These are phyloP conservation scores for Tilletia indica DNA, from an alignment of 1,284 basidiomycete genomes.

Conservation along the genomic window DNA sequence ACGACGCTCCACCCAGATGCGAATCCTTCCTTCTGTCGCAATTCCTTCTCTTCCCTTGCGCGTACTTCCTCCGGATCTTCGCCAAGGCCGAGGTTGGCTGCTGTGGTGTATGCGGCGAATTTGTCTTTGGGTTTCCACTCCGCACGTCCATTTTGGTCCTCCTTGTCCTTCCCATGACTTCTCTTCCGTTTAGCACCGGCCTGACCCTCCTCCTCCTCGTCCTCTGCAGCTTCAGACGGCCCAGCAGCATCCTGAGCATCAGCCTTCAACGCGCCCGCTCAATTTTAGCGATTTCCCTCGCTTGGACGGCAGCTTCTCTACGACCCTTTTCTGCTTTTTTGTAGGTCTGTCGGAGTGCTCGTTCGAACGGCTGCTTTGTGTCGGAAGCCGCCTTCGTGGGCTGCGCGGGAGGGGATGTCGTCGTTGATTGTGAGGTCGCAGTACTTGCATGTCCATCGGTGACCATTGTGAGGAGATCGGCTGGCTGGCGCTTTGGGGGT, in stretches of 20 bases:
- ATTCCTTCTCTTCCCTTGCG: slow-evolving; percentile 64
- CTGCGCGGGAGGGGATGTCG: slow-evolving; percentile 68
- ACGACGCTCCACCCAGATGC: slow-evolving; percentile 84
- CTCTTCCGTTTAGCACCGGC: background rate
- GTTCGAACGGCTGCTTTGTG: slow-evolving; percentile 93
- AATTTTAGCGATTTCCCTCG: slow-evolving; percentile 77
- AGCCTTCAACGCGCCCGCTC: slow-evolving; percentile 66
- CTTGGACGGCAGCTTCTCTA: slow-evolving; percentile 80
- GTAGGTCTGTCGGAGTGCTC: slow-evolving; percentile 86
- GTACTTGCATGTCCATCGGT: slow-evolving; percentile 54
- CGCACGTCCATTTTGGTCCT: slow-evolving; percentile 39
- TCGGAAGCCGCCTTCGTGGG: slow-evolving; percentile 88
- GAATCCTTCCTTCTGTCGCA: slow-evolving; percentile 67
- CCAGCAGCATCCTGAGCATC: slow-evolving; percentile 10
- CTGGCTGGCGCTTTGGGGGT: too few relatives aligned
- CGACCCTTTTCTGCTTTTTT: slow-evolving; percentile 85
- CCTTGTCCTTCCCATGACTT: background rate
- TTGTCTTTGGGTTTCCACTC: slow-evolving; percentile 66
- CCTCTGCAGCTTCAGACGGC: background rate
- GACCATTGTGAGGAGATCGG: background rate
- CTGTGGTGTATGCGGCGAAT: slow-evolving; percentile 80
- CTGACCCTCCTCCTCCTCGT: background rate
- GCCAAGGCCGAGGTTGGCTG: slow-evolving; percentile 64
- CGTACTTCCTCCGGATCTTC: slow-evolving; percentile 13
- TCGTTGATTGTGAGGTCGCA: slow-evolving; percentile 53